These are phyloP conservation scores for Hibiscus trionum DNA, from an alignment of 345 rosid species.

Conservation along the genomic window DNA sequence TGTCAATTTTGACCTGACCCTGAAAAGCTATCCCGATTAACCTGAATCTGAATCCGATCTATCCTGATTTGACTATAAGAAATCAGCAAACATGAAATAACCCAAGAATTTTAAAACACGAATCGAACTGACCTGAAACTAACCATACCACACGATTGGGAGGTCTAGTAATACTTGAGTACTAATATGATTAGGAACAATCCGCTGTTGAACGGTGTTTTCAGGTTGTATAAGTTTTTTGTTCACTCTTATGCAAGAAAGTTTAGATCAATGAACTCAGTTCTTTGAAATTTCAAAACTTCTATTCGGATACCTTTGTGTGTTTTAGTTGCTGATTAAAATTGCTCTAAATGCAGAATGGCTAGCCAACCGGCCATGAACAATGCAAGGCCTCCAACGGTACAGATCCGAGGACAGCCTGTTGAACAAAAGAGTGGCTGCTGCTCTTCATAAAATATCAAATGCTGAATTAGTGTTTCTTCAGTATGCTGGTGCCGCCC, in stretches of 20 bases:
- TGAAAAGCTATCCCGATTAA: not conserved
- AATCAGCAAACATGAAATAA: not conserved
- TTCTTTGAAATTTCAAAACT: not conserved
- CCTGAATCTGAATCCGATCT: too few species aligned
- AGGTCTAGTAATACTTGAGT: not conserved
- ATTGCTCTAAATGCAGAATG: constrained; percentile 40
- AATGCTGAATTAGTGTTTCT: not conserved
- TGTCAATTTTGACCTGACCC: not conserved
- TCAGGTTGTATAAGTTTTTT: not conserved
- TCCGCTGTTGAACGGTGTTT: not conserved
- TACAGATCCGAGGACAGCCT: constrained; percentile 69
- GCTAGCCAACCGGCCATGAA: constrained; percentile 74
- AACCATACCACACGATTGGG: not conserved
- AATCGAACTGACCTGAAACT: not conserved
- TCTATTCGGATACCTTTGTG: not conserved
- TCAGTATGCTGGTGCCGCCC: not conserved
- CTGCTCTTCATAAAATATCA: constrained; percentile 45
- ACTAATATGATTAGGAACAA: not conserved
- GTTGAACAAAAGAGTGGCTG: constrained; percentile 59
- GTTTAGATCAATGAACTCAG: not conserved
- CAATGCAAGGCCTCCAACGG: constrained; percentile 59
- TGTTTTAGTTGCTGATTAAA: not conserved
- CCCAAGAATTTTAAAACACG: not conserved
- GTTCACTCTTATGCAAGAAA: not conserved
- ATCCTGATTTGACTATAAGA: not conserved